Evolutionary conservation across 176 grass and related monocot species (phyloP).

Genomic region (Tillandsia leiboldiana): DNA sequence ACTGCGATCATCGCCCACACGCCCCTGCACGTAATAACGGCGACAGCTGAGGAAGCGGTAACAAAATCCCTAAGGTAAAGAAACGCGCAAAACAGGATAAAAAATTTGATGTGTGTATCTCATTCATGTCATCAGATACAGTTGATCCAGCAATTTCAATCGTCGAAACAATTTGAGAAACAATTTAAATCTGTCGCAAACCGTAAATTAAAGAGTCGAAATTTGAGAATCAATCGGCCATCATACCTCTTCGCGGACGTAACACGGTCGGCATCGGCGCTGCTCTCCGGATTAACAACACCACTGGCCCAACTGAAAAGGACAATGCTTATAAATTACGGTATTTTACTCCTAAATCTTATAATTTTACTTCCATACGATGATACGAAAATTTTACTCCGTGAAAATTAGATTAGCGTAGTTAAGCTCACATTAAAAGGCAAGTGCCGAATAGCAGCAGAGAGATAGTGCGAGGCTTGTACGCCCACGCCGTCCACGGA

Average conservation of each 20-base stretch:
- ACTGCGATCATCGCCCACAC: conserved; percentile 96
- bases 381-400: not conserved
- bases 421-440: conserved; percentile 66
- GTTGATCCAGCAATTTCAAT: too few species aligned
- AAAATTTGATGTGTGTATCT: not conserved
- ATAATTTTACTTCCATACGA: not conserved
- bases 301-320: conserved; percentile 89
- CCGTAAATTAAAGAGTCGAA: not conserved
- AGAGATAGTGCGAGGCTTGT: conserved; percentile 80
- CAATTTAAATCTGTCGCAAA: not conserved
- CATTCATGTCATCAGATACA: not conserved
- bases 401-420: not conserved
- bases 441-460: conserved; percentile 74
- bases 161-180: too few species aligned
- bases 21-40: conserved; percentile 41
- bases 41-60: not conserved
- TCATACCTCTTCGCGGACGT: conserved; percentile 79
- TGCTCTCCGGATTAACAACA: conserved; percentile 77
- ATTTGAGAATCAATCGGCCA: not conserved
- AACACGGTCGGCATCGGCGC: conserved; percentile 44
- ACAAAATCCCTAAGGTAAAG: not conserved
- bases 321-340: not conserved
- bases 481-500: conserved; percentile 94
- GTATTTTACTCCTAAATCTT: too few species aligned
- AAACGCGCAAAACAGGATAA: not conserved